These are phyloP conservation scores for Phytophthora citricola DNA, from an alignment of 352 stramenopile genomes.

Conservation along the genomic window DNA sequence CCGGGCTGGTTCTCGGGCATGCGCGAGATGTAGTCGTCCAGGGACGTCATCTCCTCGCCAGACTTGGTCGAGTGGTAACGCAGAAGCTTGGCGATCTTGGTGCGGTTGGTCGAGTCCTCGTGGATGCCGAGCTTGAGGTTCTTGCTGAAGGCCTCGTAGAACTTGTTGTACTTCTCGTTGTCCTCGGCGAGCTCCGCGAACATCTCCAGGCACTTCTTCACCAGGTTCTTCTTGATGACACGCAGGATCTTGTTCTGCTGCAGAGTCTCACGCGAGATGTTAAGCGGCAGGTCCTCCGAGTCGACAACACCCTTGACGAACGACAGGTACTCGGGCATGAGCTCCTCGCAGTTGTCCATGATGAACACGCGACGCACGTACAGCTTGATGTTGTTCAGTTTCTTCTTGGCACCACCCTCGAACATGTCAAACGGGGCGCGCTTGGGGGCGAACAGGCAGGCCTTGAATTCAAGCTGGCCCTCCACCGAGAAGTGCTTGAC, in stretches of 20 bases:
- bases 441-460: slow-evolving; percentile 98
- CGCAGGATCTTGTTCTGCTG: slow-evolving; percentile 99
- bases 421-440: slow-evolving; percentile 99
- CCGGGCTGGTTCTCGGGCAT: slow-evolving; percentile 97
- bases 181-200: slow-evolving; percentile 99
- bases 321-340: slow-evolving; percentile 99
- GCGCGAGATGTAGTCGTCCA: slow-evolving; percentile 98
- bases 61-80: slow-evolving; percentile 99
- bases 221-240: slow-evolving; percentile 99
- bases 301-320: slow-evolving; percentile 99
- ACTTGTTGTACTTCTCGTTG: slow-evolving; percentile 98
- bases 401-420: slow-evolving; percentile 98
- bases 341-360: slow-evolving; percentile 99
- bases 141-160: slow-evolving; percentile 99
- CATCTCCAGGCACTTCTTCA: slow-evolving; percentile 99
- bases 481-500: slow-evolving; percentile 99
- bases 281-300: slow-evolving; percentile 99
- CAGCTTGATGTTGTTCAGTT: slow-evolving; percentile 99
- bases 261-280: slow-evolving; percentile 99
- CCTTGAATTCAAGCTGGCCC: slow-evolving; percentile 99
- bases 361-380: slow-evolving; percentile 99
- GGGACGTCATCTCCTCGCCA: slow-evolving; percentile 96
- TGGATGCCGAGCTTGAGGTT: slow-evolving; percentile 99
- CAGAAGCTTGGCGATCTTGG: slow-evolving; percentile 99
- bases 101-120: slow-evolving; percentile 99